phyloP scores from a whole-genome alignment of 2,329 filamentous ascomycete genomes.

The Scopulariopsis brevicaulis region DNA sequence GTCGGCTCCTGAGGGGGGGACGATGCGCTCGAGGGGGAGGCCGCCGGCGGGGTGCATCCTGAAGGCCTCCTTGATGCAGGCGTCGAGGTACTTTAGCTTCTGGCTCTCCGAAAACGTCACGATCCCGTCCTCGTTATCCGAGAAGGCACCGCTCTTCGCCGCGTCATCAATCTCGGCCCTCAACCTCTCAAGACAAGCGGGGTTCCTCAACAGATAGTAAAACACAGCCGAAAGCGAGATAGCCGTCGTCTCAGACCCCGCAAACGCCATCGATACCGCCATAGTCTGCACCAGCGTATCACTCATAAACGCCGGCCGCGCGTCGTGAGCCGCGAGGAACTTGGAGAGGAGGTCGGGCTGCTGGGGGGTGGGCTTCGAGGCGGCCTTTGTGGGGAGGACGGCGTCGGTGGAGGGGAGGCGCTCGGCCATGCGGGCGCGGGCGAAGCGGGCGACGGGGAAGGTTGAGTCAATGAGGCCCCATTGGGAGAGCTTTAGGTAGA shows the following conservation, averaged over 20 bases:
- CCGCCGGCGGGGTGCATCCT: slow-evolving; percentile 65
- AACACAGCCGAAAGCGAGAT: slow-evolving; percentile 63
- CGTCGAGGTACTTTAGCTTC: slow-evolving; percentile 64
- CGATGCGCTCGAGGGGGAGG: slow-evolving; percentile 61
- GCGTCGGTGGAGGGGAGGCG: slow-evolving; percentile 27
- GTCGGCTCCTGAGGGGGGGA: slow-evolving; percentile 49
- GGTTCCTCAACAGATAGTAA: slow-evolving; percentile 60
- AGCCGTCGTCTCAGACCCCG: slow-evolving; percentile 70
- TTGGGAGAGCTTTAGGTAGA: slow-evolving; percentile 56
- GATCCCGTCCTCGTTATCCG: slow-evolving; percentile 40
- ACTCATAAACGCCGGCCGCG: slow-evolving; percentile 60
- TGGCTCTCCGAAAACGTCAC: slow-evolving; percentile 62
- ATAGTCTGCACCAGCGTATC: slow-evolving; percentile 59
- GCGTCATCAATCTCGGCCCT: slow-evolving; percentile 52
- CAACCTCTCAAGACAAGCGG: slow-evolving; percentile 39
- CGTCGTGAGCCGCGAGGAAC: slow-evolving; percentile 57
- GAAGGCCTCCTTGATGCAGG: slow-evolving; percentile 68
- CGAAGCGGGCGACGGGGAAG: slow-evolving; percentile 64
- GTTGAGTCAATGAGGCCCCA: slow-evolving; percentile 57
- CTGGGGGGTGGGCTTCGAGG: slow-evolving; percentile 15
- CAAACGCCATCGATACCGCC: slow-evolving; percentile 61
- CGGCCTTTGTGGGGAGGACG: neutral
- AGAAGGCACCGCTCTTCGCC: slow-evolving; percentile 36
- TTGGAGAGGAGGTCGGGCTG: slow-evolving; percentile 56
- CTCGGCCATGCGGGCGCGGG: slow-evolving; percentile 54